A percentile compares a stretch with the other conserved stretches of the same genome.
Conservation (phyloP, 805 yeast genomes). For the Cephaloascus albidus region DNA sequence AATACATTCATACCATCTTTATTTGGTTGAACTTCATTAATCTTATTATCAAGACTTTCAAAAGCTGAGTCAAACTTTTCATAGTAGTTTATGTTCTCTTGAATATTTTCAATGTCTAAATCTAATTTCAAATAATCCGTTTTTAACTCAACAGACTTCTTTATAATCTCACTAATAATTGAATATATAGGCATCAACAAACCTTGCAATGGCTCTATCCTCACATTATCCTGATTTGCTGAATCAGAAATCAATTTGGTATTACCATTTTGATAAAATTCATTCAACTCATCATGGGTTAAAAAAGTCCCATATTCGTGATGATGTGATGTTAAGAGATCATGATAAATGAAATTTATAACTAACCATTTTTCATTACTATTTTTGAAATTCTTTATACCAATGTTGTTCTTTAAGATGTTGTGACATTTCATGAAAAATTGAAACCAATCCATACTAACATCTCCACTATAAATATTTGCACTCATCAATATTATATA, state of each 20-base stretch:
- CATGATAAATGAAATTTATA: conserved; percentile 6
- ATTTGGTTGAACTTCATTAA: conserved; percentile 1
- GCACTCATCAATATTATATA: conserved; percentile 19
- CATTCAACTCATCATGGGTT: conserved; percentile 9
- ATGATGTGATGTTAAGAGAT: conserved; percentile 7
- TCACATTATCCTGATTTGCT: background rate
- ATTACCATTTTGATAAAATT: conserved; percentile 2
- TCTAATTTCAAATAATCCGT: conserved; percentile 3
- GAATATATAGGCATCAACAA: conserved; percentile 11
- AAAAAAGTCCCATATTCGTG: conserved; percentile 13
- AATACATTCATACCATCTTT: conserved; percentile 1
- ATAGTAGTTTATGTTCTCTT: conserved; percentile 2
- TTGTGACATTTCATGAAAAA: conserved; percentile 4
- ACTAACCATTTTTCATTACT: conserved; percentile 6
- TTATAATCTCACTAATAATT: conserved; percentile 11
- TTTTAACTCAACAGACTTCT: conserved; percentile 9
- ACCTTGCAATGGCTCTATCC: conserved; percentile 14
- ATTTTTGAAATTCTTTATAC: conserved; percentile 3
- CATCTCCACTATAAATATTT: conserved; percentile 24
- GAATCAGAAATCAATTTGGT: conserved; percentile 1
- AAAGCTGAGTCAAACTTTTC: conserved; percentile 9
- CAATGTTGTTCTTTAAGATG: conserved; percentile 6
- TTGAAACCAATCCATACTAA: conserved; percentile 4
- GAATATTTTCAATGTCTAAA: conserved; percentile 8
- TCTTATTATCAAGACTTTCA: conserved; percentile 2